Evolutionary conservation across 225 moss, liverwort and hornwort species (phyloP).

Genomic region (Lunularia cruciata): DNA sequence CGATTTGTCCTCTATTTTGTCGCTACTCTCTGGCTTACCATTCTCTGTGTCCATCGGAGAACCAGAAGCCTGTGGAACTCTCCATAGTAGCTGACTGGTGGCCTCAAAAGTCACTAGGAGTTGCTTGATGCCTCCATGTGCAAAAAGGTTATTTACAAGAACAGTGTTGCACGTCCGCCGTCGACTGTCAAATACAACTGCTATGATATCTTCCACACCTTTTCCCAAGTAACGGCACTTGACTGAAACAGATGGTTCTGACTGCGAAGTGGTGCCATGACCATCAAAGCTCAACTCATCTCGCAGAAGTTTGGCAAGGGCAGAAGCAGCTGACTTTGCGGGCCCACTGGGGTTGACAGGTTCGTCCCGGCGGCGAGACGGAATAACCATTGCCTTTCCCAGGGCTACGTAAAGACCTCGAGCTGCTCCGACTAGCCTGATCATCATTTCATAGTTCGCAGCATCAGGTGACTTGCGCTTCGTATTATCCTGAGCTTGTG

Average conservation of each 20-base stretch:
- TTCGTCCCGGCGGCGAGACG: conserved; percentile 85
- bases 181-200: conserved; percentile 84
- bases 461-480: conserved; percentile 85
- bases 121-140: conserved; percentile 80
- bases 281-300: conserved; percentile 83
- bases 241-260: conserved; percentile 59
- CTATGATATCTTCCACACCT: conserved; percentile 79
- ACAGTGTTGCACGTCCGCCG: conserved; percentile 85
- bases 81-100: conserved; percentile 88
- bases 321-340: conserved; percentile 80
- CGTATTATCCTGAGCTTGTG: conserved; percentile 57
- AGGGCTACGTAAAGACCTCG: conserved; percentile 84
- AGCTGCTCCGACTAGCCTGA: conserved; percentile 64
- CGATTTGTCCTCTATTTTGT: conserved; percentile 71
- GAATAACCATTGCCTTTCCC: conserved; percentile 89
- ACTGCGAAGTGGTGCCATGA: conserved; percentile 40
- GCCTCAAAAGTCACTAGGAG: conserved; percentile 73
- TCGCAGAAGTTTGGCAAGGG: conserved; percentile 73
- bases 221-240: conserved; percentile 92
- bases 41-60: conserved; percentile 94
- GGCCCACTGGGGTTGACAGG: conserved; percentile 64
- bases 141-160: conserved; percentile 77
- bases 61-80: conserved; percentile 62
- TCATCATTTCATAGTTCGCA: conserved; percentile 87
- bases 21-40: conserved; percentile 56